Conservation (phyloP, 176 grass and related monocot genomes). For the Calamus simplicifolius region DNA sequence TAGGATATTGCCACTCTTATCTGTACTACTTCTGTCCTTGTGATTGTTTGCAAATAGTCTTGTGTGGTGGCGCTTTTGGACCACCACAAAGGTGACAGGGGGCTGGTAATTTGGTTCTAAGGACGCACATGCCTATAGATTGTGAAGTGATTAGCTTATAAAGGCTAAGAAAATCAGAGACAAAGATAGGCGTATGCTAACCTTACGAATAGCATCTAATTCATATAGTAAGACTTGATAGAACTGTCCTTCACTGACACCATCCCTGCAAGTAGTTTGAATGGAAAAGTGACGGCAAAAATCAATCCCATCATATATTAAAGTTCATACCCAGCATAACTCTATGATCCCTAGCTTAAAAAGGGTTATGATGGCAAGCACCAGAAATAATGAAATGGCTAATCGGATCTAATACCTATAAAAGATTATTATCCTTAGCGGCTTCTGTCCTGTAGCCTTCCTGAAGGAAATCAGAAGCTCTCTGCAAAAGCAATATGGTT, state of each 20-base stretch:
- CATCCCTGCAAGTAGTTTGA: conserved; percentile 52
- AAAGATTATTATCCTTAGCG: conserved; percentile 88
- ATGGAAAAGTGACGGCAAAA: conserved; percentile 3
- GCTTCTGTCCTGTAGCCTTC: conserved; percentile 96
- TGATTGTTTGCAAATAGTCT: conserved; percentile 97
- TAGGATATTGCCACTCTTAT: conserved; percentile 97
- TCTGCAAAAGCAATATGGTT: conserved; percentile 23
- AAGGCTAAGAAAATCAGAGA: not conserved
- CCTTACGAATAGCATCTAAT: conserved; percentile 99
- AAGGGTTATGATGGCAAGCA: too few species aligned
- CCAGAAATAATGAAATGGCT: too few species aligned
- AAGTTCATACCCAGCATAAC: too few species aligned
- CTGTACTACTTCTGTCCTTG: conserved; percentile 89
- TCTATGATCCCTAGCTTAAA: too few species aligned
- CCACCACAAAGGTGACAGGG: conserved; percentile 96
- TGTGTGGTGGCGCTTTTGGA: conserved; percentile 98
- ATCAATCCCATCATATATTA: not conserved
- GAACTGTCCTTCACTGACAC: conserved; percentile 97
- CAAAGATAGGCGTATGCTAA: conserved; percentile 15
- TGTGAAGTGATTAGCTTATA: not conserved
- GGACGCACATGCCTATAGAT: conserved; percentile 83
- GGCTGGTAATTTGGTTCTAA: conserved; percentile 99
- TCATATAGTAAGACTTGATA: conserved; percentile 98
- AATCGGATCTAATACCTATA: conserved; percentile 18
- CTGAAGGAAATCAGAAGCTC: conserved; percentile 95